A percentile compares a stretch with the other conserved stretches of the same genome.
Conservation (phyloP, 441 rosid species). For the Heliophila coronopifolia region DNA sequence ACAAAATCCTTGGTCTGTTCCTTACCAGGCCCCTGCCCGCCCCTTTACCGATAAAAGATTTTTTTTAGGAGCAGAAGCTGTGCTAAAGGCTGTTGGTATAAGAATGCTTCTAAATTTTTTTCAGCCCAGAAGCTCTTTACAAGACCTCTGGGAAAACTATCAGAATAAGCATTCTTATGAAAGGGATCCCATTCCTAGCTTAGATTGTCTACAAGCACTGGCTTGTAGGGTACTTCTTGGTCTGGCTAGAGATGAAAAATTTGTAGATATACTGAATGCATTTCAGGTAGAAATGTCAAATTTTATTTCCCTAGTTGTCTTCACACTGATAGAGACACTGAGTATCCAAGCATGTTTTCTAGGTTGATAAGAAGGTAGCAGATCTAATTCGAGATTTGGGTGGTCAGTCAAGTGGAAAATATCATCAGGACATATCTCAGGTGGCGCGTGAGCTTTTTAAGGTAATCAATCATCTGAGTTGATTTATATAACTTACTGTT, state of each 20-base stretch:
- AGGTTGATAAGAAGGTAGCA: conserved; percentile 96
- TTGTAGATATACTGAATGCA: conserved; percentile 94
- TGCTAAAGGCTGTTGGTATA: conserved; percentile 94
- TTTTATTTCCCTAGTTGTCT: not conserved
- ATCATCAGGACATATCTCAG: conserved; percentile 88
- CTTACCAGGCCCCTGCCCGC: conserved; percentile 45
- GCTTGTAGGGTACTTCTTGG: conserved; percentile 97
- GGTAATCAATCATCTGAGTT: conserved; percentile 48
- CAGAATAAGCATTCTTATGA: too few species aligned
- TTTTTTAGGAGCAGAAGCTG: conserved; percentile 89
- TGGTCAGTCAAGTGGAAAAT: conserved; percentile 71
- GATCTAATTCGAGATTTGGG: conserved; percentile 95
- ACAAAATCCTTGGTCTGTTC: conserved; percentile 55
- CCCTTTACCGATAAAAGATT: conserved; percentile 57
- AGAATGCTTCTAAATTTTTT: conserved; percentile 94
- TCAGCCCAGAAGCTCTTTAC: conserved; percentile 78
- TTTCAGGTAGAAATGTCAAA: conserved; percentile 63
- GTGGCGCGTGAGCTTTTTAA: conserved; percentile 93
- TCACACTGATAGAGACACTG: not conserved
- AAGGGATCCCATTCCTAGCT: conserved; percentile 77
- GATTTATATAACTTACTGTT: not conserved
- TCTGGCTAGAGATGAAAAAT: conserved; percentile 92
- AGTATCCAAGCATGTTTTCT: conserved; percentile 22
- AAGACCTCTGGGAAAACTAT: too few species aligned
- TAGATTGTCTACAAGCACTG: conserved; percentile 91